Conservation (phyloP, 805 yeast species). For the Nakazawaea ishiwadae region DNA sequence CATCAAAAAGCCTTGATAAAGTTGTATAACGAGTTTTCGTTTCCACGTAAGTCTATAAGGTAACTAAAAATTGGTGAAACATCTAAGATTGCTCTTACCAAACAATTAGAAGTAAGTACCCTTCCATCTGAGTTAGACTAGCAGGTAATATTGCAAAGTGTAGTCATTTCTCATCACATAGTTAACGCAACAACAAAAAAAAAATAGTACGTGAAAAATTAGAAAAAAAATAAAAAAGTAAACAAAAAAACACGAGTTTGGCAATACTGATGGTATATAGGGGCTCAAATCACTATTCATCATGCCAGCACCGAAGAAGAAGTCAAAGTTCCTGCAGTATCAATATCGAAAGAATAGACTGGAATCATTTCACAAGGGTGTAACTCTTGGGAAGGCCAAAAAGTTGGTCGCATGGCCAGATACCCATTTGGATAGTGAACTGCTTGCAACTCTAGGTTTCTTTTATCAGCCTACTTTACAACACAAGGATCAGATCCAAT, state of each 20-base stretch:
- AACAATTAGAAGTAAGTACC: too few species aligned
- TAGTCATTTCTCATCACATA: too few species aligned
- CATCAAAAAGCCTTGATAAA: too few species aligned
- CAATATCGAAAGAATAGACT: conserved; percentile 1
- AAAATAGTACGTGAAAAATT: too few species aligned
- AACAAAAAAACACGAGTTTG: conserved; percentile 1
- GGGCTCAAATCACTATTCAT: neutral
- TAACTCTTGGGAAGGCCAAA: conserved; percentile 7
- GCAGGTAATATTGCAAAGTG: too few species aligned
- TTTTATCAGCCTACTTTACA: conserved; percentile 8
- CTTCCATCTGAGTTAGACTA: too few species aligned
- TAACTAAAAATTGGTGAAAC: too few species aligned
- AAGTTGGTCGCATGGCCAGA: conserved; percentile 5
- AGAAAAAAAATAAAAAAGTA: neutral
- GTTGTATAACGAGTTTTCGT: too few species aligned
- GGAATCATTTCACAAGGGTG: conserved; percentile 5
- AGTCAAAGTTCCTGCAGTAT: neutral
- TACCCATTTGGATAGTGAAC: conserved; percentile 1
- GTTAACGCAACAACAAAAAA: too few species aligned
- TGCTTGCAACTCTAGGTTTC: conserved; percentile 6
- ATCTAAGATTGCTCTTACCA: too few species aligned
- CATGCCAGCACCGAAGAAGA: conserved; percentile 2
- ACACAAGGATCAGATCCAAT: conserved; percentile 7
- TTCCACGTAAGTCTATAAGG: too few species aligned
- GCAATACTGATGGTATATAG: neutral